Evolutionary conservation across 148 eudicot genomes (phyloP).

Genomic region (Bassia scoparia): DNA sequence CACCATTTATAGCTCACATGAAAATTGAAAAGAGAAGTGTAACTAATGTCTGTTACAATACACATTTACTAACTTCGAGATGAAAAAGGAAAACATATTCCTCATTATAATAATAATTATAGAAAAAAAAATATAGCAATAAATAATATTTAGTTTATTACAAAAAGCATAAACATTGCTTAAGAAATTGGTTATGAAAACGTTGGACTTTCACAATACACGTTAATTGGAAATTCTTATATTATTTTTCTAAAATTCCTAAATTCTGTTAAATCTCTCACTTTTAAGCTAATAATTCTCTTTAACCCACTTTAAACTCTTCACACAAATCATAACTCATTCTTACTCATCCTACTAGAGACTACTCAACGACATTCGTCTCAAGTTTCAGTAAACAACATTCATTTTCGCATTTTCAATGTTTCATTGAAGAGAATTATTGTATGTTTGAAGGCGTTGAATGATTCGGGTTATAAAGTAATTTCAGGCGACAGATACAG

Average conservation of each 20-base stretch:
- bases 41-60: not conserved
- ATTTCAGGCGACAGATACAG: too few species aligned
- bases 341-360: constrained; percentile 11
- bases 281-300: not conserved
- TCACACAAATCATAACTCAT: constrained; percentile 4
- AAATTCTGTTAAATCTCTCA: not conserved
- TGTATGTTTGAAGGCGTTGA: not conserved
- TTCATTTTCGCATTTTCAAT: not conserved
- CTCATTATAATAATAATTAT: not conserved
- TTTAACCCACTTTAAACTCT: not conserved
- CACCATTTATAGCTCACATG: not conserved
- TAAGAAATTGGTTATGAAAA: constrained; percentile 23
- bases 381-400: constrained; percentile 22
- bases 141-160: too few species aligned
- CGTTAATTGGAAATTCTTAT: constrained; percentile 20
- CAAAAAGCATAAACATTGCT: constrained; percentile 27
- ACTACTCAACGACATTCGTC: constrained; percentile 20
- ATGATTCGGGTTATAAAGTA: too few species aligned
- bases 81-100: not conserved
- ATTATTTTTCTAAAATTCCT: too few species aligned
- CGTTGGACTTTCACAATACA: constrained; percentile 21
- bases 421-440: not conserved
- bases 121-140: not conserved
- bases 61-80: not conserved
- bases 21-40: not conserved